These are phyloP conservation scores for Populus pruinosa DNA, from an alignment of 345 rosid genomes.

Conservation along the genomic window DNA sequence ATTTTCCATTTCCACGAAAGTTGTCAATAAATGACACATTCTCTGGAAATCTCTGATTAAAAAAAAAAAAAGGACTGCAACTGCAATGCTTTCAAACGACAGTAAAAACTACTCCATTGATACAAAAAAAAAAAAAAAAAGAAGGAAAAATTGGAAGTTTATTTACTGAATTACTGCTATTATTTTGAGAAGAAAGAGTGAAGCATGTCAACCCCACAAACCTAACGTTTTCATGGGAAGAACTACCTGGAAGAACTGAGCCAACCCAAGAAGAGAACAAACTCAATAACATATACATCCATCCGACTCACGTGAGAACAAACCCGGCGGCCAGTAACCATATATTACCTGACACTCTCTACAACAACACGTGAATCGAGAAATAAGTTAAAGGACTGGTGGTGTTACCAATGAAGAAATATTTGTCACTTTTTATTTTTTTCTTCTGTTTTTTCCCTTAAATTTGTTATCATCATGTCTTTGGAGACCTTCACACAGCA, in stretches of 20 bases:
- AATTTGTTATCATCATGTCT: neutral
- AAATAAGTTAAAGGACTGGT: slow-evolving; percentile 25
- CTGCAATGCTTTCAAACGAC: neutral
- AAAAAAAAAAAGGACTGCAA: neutral
- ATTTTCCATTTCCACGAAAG: slow-evolving; percentile 12
- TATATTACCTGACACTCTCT: slow-evolving; percentile 19
- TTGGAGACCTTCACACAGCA: slow-evolving; percentile 3
- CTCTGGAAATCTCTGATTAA: neutral
- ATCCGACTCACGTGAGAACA: neutral
- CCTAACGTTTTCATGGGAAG: slow-evolving; percentile 37
- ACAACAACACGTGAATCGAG: slow-evolving; percentile 32
- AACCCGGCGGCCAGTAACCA: slow-evolving; percentile 19
- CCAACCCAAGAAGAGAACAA: slow-evolving; percentile 40
- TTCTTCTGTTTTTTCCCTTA: neutral
- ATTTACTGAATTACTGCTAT: neutral
- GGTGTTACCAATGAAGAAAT: slow-evolving; percentile 34
- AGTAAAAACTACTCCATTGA: neutral
- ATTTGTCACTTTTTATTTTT: neutral
- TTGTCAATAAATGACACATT: slow-evolving; percentile 11
- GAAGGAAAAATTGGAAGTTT: neutral
- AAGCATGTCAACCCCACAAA: slow-evolving; percentile 1
- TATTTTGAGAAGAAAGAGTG: neutral
- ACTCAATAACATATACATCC: neutral
- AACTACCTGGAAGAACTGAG: slow-evolving; percentile 31
- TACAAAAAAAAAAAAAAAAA: neutral